These are phyloP conservation scores for Candida alai DNA, from an alignment of 805 yeast species.

Conservation along the genomic window DNA sequence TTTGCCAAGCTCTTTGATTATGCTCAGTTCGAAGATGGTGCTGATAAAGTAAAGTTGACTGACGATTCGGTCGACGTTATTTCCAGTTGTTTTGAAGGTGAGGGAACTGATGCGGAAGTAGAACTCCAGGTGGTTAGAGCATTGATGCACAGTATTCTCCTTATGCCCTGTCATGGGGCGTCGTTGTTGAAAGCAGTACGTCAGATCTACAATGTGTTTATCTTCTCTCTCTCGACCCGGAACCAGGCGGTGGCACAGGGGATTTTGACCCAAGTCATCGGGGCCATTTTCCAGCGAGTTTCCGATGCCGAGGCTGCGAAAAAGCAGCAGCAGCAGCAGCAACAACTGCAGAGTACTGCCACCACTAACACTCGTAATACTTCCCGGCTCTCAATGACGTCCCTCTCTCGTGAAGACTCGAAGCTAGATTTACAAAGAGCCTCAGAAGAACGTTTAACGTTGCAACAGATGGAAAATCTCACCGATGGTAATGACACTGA, in stretches of 20 bases:
- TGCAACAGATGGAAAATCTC: conserved; percentile 56
- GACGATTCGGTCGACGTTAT: conserved; percentile 84
- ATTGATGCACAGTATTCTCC: conserved; percentile 79
- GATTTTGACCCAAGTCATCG: conserved; percentile 84
- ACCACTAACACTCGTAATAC: conserved; percentile 10
- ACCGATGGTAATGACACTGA: conserved; percentile 52
- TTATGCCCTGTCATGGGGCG: conserved; percentile 87
- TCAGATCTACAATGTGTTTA: conserved; percentile 89
- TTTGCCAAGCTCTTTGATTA: conserved; percentile 87
- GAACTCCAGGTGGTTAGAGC: conserved; percentile 94
- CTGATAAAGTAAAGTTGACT: conserved; percentile 56
- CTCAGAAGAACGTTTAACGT: conserved; percentile 42
- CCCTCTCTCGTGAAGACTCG: conserved; percentile 24
- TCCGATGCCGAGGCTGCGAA: conserved; percentile 42
- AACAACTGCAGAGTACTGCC: no score
- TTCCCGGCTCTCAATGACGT: conserved; percentile 17
- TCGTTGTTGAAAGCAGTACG: conserved; percentile 84
- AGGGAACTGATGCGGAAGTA: conserved; percentile 82
- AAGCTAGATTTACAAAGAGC: conserved; percentile 9
- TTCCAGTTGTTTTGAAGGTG: conserved; percentile 83
- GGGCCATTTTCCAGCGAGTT: conserved; percentile 74
- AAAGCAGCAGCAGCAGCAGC: no score
- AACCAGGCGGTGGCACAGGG: conserved; percentile 97
- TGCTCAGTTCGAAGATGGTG: conserved; percentile 62
- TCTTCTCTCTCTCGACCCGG: conserved; percentile 72